Percentiles rank a stretch among this genome's conserved stretches.
phyloP scores from a whole-genome alignment of 164 flowering plant genomes.

The Warburgia ugandensis region DNA sequence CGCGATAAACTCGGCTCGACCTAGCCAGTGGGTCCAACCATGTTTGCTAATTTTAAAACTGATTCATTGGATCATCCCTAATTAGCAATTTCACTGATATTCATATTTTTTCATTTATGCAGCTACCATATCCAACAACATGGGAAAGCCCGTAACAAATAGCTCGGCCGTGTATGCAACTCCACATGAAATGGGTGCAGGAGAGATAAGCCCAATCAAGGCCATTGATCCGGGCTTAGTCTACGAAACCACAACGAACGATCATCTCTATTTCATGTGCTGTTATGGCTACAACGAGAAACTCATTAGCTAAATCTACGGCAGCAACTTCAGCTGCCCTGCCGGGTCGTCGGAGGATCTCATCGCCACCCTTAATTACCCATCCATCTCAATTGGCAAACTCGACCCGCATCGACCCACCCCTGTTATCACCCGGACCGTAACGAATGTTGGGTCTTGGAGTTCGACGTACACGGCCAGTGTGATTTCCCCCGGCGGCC shows the following conservation, averaged over 20 bases:
- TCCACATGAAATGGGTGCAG: slow-evolving; percentile 67
- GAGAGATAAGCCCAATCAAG: slow-evolving; percentile 58
- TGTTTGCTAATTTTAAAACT: no score
- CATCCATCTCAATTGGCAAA: slow-evolving; percentile 58
- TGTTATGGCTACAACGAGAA: slow-evolving; percentile 47
- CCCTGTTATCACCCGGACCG: slow-evolving; percentile 32
- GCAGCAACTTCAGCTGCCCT: slow-evolving; percentile 52
- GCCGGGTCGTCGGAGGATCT: slow-evolving; percentile 28
- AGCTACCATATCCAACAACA: slow-evolving; percentile 52
- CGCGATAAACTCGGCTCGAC: no score
- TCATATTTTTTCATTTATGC: slow-evolving; percentile 13
- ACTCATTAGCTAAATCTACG: slow-evolving; percentile 36
- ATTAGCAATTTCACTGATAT: no score
- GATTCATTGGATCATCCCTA: no score
- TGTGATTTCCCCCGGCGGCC: slow-evolving; percentile 33
- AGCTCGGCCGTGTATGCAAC: slow-evolving; percentile 35
- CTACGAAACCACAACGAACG: slow-evolving; percentile 47
- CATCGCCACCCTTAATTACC: slow-evolving; percentile 65
- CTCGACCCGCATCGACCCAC: slow-evolving; percentile 18
- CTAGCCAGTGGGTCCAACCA: no score
- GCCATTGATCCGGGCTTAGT: slow-evolving; percentile 77
- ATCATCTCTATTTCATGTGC: slow-evolving; percentile 61
- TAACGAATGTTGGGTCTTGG: slow-evolving; percentile 50
- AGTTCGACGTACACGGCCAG: slow-evolving; percentile 42
- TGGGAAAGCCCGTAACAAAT: slow-evolving; percentile 40